Evolutionary conservation across 225 moss, liverwort and hornwort species (phyloP).

Genomic region (Takakia lepidozioides): DNA sequence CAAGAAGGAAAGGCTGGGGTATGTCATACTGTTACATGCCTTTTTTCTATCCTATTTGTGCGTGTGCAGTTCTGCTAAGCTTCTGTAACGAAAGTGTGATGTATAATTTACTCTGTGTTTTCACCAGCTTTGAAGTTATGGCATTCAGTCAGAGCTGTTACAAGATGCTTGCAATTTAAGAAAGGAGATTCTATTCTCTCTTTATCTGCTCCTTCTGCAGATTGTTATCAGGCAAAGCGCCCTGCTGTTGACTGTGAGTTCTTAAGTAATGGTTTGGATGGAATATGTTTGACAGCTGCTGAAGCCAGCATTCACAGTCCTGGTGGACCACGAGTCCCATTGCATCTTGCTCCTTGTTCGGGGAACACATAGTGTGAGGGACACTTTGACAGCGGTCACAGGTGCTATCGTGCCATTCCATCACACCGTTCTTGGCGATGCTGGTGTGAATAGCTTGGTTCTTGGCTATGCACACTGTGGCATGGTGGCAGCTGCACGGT

Average conservation of each 20-base stretch:
- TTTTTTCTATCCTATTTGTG: too few relatives aligned
- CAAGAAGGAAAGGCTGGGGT: constrained; percentile 97
- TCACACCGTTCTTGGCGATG: constrained; percentile 76
- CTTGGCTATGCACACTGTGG: constrained; percentile 98
- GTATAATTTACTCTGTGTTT: too few relatives aligned
- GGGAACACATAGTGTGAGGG: constrained; percentile 96
- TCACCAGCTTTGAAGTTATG: too few relatives aligned
- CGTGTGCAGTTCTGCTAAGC: too few relatives aligned
- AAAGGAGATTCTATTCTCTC: too few relatives aligned
- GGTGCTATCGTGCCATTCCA: constrained; percentile 98
- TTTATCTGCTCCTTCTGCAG: background rate
- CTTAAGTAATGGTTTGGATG: constrained; percentile 4
- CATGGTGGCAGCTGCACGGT: constrained; percentile 98
- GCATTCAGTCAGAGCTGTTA: too few relatives aligned
- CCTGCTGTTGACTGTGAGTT: too few relatives aligned
- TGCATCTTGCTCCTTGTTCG: constrained; percentile 86
- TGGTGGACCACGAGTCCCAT: constrained; percentile 75
- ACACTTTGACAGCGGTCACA: constrained; percentile 90
- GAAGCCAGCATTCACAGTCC: constrained; percentile 89
- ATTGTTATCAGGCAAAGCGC: too few relatives aligned
- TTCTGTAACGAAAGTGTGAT: too few relatives aligned
- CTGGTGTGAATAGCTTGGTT: constrained; percentile 78
- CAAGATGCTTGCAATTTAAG: too few relatives aligned
- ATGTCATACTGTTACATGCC: too few relatives aligned
- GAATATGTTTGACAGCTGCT: constrained; percentile 44